Conservation (phyloP, 169 alveolate genomes). For the Plasmodium yoelii region DNA sequence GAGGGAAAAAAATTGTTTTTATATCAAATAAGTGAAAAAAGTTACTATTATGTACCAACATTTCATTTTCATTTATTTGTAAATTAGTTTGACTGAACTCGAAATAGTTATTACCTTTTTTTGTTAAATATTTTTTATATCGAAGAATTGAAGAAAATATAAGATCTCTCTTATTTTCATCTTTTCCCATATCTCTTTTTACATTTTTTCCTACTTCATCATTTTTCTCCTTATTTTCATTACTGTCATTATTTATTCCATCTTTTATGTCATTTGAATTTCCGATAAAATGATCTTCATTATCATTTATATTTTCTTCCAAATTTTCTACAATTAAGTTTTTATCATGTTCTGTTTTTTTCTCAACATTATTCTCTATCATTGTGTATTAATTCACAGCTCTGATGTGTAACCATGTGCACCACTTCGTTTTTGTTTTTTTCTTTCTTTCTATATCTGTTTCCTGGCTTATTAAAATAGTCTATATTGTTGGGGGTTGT, state of each 20-base stretch:
- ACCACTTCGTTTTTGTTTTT: too few relatives aligned
- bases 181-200: slow-evolving; percentile 11
- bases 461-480: too few relatives aligned
- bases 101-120: slow-evolving; percentile 62
- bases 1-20: slow-evolving; percentile 45
- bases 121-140: slow-evolving; percentile 62
- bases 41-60: slow-evolving; percentile 59
- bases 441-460: too few relatives aligned
- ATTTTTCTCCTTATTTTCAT: slow-evolving; percentile 2
- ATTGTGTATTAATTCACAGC: too few relatives aligned
- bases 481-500: too few relatives aligned
- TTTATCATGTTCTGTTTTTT: too few relatives aligned
- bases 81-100: slow-evolving; percentile 58
- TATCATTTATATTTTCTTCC: neutral
- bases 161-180: slow-evolving; percentile 23
- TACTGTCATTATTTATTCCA: neutral
- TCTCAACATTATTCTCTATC: too few relatives aligned
- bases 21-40: slow-evolving; percentile 55
- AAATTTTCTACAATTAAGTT: too few relatives aligned
- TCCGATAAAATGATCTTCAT: neutral
- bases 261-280: neutral
- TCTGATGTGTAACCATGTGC: too few relatives aligned
- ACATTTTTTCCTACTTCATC: slow-evolving; percentile 18
- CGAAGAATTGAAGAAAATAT: slow-evolving; percentile 62
- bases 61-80: slow-evolving; percentile 61